These are phyloP conservation scores for Hibiscus tridactylites DNA, from an alignment of 345 rosid genomes.

Conservation along the genomic window DNA sequence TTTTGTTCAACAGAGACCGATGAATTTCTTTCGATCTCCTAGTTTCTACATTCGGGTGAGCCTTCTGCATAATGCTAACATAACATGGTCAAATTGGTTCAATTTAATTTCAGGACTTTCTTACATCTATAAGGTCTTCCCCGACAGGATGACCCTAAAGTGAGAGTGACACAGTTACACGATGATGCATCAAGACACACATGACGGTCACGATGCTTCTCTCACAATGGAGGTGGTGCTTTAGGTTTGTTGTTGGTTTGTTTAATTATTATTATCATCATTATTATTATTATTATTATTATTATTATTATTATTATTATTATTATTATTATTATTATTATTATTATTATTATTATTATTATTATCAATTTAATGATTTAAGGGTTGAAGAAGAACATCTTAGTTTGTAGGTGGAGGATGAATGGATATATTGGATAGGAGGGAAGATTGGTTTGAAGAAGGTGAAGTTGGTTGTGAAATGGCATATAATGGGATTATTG, in stretches of 20 bases:
- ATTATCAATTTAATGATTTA: not conserved
- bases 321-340: too few species aligned
- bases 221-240: slow-evolving; percentile 3
- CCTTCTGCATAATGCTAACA: too few species aligned
- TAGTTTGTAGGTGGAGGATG: slow-evolving; percentile 2
- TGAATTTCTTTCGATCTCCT: slow-evolving; percentile 66
- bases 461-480: not conserved
- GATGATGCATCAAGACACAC: slow-evolving; percentile 70
- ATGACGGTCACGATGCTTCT: slow-evolving; percentile 26
- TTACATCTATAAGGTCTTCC: not conserved
- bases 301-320: too few species aligned
- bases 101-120: not conserved
- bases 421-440: not conserved
- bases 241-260: not conserved
- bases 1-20: slow-evolving; percentile 41
- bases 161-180: slow-evolving; percentile 61
- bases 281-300: too few species aligned
- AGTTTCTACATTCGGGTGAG: slow-evolving; percentile 56
- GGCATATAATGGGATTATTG: not conserved
- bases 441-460: not conserved
- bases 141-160: slow-evolving; percentile 67
- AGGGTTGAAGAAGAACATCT: not conserved
- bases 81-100: not conserved
- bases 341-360: not conserved
- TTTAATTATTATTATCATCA: too few species aligned